A percentile compares a stretch with the other conserved stretches of the same genome.
phyloP scores from a whole-genome alignment of 352 stramenopile species.

The Globisporangium iwayamae region DNA sequence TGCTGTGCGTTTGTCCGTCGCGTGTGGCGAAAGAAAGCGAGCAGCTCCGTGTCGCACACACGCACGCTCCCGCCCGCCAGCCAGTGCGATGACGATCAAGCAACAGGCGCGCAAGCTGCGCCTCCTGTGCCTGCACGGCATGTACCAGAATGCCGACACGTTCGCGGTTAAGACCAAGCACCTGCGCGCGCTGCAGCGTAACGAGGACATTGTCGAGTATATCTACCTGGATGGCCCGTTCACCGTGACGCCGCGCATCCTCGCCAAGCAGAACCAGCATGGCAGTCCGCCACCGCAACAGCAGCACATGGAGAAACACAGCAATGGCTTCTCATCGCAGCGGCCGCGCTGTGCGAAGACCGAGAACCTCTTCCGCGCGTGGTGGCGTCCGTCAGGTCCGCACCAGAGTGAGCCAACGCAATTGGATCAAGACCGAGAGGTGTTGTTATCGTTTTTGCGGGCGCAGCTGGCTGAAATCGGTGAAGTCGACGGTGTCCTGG shows the following conservation, averaged over 20 bases:
- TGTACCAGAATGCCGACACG: slow-evolving; percentile 77
- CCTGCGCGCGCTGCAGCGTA: slow-evolving; percentile 27
- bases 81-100: neutral
- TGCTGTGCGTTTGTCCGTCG: neutral
- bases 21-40: neutral
- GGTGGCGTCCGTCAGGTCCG: slow-evolving; percentile 58
- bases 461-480: slow-evolving; percentile 52
- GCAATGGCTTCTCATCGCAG: slow-evolving; percentile 9
- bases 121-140: slow-evolving; percentile 80
- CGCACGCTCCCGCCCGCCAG: neutral
- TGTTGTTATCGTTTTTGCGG: slow-evolving; percentile 57
- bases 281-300: neutral
- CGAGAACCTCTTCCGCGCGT: slow-evolving; percentile 65
- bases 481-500: slow-evolving; percentile 72
- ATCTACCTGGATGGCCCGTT: slow-evolving; percentile 75
- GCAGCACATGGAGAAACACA: slow-evolving; percentile 11
- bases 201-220: slow-evolving; percentile 44
- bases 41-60: neutral
- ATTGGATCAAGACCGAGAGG: slow-evolving; percentile 46
- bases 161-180: slow-evolving; percentile 71
- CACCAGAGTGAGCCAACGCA: slow-evolving; percentile 45
- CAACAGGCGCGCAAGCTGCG: slow-evolving; percentile 38
- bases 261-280: slow-evolving; percentile 37
- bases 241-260: slow-evolving; percentile 65
- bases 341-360: slow-evolving; percentile 47